Base-by-base conservation (phyloP, 1,284 basidiomycete genomes). In the Tilletia indica region DNA sequence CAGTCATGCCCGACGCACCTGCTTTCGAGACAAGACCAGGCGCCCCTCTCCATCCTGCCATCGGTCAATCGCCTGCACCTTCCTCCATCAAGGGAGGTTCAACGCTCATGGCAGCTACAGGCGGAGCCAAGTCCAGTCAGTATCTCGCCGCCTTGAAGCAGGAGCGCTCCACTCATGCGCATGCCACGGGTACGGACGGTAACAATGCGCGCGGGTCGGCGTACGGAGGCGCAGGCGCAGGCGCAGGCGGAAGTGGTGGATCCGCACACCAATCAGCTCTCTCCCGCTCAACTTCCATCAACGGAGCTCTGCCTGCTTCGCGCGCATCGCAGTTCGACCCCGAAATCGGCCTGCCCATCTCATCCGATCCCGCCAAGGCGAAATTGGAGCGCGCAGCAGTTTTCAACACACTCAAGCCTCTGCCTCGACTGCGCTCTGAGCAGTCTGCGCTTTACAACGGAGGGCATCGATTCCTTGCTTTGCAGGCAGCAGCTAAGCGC, bases 91-190 rank as follows among this genome's bases (percentile, higher is more conserved):
- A 64, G 36, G 61, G 31, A 9, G 36, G 38, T 1, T 31, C 58
- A 31, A n/a, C 16, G 1, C 3, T 34, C 25, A 31, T 31, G 25
- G 25, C 1, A 31, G 25, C 2, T 45, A 3, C 42, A 3, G 42
- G 42, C 42, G 56, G 56, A 4, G 56, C 56, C 21, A 58, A 58
- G 56, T 31, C 56, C 56, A 58, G 56, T 25, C 56, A 58, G 25
- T 58, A 58, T 31, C 56, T 58, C 21, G 19, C 56, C 4, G 56
- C 56, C 21, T 8, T 21, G 6, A 21, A 34, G 34, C 56, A 58
- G 12, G 56, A 58, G 3, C 56, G 56, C 42, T 45, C 42, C 9
- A 45, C 14, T 45, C 42, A 45, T 45, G 42, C 42, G 42, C 42
- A 45, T 14, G 42, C 42, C 1, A 45, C 3, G 14, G 42, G 42